Conservation (phyloP, 2,329 filamentous ascomycete species). For the Aspergillus oerlinghausenensis region DNA sequence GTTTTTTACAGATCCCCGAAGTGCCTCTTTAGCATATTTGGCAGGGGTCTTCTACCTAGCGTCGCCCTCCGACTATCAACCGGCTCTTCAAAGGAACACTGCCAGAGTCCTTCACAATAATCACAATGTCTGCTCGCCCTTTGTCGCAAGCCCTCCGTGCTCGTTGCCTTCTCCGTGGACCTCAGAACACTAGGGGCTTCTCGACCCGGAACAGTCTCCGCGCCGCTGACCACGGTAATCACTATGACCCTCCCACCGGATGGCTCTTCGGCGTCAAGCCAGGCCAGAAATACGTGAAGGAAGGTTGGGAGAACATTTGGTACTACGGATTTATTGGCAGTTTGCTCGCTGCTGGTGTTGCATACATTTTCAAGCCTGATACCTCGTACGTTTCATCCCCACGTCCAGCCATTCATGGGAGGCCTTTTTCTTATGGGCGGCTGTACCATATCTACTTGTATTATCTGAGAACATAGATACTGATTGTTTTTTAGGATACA, state of each 20-base stretch:
- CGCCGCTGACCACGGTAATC: constrained; percentile 59
- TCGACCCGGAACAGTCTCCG: constrained; percentile 37
- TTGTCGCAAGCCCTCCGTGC: constrained; percentile 37
- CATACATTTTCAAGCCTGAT: constrained; percentile 95
- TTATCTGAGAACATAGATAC: constrained; percentile 1
- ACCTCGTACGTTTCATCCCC: constrained; percentile 71
- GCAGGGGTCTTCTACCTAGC: constrained; percentile 16
- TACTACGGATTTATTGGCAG: constrained; percentile 80
- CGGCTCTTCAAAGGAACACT: constrained; percentile 5
- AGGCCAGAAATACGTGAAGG: constrained; percentile 89
- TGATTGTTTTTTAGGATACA: constrained; percentile 68
- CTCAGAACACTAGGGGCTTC: constrained; percentile 36
- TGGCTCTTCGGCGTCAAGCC: constrained; percentile 95
- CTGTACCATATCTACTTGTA: not conserved
- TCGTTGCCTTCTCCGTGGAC: constrained; percentile 34
- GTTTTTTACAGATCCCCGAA: constrained; percentile 5
- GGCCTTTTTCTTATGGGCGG: not conserved
- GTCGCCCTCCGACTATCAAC: constrained; percentile 14
- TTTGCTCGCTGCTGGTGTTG: constrained; percentile 67
- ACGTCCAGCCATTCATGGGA: constrained; percentile 1
- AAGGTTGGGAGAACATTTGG: constrained; percentile 90
- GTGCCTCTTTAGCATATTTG: constrained; percentile 7
- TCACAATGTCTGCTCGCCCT: constrained; percentile 37
- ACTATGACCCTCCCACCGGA: constrained; percentile 84
- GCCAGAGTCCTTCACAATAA: constrained; percentile 12